Evolutionary conservation across 345 rosid genomes (phyloP), one percentile per base, ranked within the genome.

Genomic region (Noccaea bulbosa): DNA sequence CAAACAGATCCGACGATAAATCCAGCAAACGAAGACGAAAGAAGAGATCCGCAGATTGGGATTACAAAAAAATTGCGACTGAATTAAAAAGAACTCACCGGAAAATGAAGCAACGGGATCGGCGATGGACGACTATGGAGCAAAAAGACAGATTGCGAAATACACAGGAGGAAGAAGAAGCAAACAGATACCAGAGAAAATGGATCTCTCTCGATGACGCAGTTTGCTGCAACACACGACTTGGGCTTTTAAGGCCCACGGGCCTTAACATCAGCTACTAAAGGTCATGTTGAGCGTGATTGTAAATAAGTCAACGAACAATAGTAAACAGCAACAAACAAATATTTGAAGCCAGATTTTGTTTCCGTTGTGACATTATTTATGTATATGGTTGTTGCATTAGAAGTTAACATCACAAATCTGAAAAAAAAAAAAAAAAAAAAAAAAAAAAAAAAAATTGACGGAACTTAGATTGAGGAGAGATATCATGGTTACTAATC

Each of bases 161-260:
- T 17, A 20, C 22, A 69, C 51, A 43, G 17, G 8, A 50, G 17
- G 53, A 69, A 11, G 60, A 53, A 14, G 35, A 62, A 43, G 50
- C 39, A 45, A 46, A 72, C 58, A 37, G 65, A 30, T 2, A 73
- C 48, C 63, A 63, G 64, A 64, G 63, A 62, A 62, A 71, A 50
- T 70, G 40, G 44, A 59, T 34, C 30, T 30, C 43, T 54, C 53
- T 5, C 14, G 71, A 40, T 48, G 41, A 50, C 44, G 60, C 35
- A 37, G 30, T 27, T 27, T 27, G 49, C 48, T 49, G 62, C 11
- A 11, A 12, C 50, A 5, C 35, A n/a, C 40, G 40, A 51, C 4
- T 4, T n/a, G 2, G 17, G 50, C 7, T 32, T 62, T 46, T 27
- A 3, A 15, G 41, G 53, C 43, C 43, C 43, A 62, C 34, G 43